A percentile compares a stretch with the other conserved stretches of the same genome.
These are phyloP conservation scores for Calycina herbarum DNA, from an alignment of 2,329 filamentous ascomycete species.

Conservation along the genomic window DNA sequence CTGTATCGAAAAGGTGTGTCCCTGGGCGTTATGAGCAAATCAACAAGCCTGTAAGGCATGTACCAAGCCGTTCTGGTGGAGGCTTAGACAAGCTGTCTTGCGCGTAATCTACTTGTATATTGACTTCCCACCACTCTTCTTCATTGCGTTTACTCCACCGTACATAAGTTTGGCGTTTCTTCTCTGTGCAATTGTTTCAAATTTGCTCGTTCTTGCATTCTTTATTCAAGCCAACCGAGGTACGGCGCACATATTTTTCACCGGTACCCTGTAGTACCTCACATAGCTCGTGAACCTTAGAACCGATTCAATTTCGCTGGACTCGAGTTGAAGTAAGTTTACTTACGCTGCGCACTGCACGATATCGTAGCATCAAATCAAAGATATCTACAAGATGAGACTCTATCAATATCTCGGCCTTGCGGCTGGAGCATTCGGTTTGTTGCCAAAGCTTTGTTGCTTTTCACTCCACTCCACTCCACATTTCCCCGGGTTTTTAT, in stretches of 20 bases:
- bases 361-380: not conserved
- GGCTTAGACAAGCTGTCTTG: not conserved
- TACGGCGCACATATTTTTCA: not conserved
- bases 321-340: not conserved
- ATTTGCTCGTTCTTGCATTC: not conserved
- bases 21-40: slow-evolving; percentile 7
- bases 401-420: not conserved
- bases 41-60: not conserved
- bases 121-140: not conserved
- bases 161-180: slow-evolving; percentile 1
- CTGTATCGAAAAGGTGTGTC: not conserved
- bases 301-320: not conserved
- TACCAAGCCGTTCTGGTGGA: not conserved
- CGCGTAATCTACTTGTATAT: not conserved
- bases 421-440: not conserved
- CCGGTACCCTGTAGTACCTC: not conserved
- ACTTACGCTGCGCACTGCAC: not conserved
- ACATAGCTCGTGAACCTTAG: not conserved
- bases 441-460: not conserved
- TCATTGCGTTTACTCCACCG: not conserved
- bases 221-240: not conserved
- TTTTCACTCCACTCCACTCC: not conserved
- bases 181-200: not conserved
- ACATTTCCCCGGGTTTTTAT: not conserved
- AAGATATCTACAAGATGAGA: slow-evolving; percentile 6